Evolutionary conservation across 2,329 filamentous ascomycete species (phyloP).

Genomic region (Clarireedia monteithiana): DNA sequence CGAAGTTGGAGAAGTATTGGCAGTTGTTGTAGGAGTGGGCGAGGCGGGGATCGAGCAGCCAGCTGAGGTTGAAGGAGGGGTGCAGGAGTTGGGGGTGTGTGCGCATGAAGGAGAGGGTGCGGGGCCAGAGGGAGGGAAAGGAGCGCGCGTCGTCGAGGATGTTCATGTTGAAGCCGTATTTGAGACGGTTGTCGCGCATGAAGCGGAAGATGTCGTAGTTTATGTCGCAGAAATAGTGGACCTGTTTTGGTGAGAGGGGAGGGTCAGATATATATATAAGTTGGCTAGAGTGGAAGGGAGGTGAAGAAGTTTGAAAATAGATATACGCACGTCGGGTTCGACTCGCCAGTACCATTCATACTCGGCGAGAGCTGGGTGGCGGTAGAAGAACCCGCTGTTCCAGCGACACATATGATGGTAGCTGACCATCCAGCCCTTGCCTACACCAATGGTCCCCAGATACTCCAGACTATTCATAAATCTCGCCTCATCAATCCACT

Average conservation of each 20-base stretch:
- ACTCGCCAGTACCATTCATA: slow-evolving; percentile 56
- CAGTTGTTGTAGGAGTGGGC: slow-evolving; percentile 88
- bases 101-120: slow-evolving; percentile 82
- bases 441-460: slow-evolving; percentile 87
- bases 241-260: slow-evolving; percentile 28
- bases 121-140: slow-evolving; percentile 91
- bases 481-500: slow-evolving; percentile 89
- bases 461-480: slow-evolving; percentile 83
- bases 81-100: slow-evolving; percentile 79
- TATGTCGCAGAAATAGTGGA: slow-evolving; percentile 50
- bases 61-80: slow-evolving; percentile 74
- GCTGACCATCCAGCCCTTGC: slow-evolving; percentile 91
- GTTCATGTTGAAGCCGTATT: slow-evolving; percentile 73
- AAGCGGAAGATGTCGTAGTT: slow-evolving; percentile 82
- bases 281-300: too few relatives aligned
- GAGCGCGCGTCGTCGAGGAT: slow-evolving; percentile 90
- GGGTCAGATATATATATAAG: too few relatives aligned
- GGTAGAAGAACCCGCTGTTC: slow-evolving; percentile 78
- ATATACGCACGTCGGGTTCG: slow-evolving; percentile 47
- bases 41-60: slow-evolving; percentile 68
- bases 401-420: slow-evolving; percentile 99
- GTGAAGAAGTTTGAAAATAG: not conserved
- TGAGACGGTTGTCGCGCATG: slow-evolving; percentile 78
- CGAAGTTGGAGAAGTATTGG: slow-evolving; percentile 99
- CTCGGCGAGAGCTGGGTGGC: slow-evolving; percentile 59